A percentile compares a stretch with the other conserved stretches of the same genome.
Conservation (phyloP, 139 green algal genomes). For the Auxenochlorella pyrenoidosa region DNA sequence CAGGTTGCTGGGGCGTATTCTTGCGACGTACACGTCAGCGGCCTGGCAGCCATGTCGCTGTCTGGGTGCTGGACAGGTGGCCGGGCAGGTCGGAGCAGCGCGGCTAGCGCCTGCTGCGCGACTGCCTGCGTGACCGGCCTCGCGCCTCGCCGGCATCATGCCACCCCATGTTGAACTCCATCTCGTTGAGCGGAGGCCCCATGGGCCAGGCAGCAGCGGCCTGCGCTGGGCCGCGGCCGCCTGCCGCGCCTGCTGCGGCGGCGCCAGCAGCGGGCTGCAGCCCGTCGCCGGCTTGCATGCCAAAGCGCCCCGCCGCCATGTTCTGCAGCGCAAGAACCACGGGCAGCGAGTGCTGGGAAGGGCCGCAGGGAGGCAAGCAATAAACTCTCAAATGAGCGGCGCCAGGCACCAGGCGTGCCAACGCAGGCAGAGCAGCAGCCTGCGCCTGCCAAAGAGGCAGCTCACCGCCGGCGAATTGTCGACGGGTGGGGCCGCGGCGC, state of each 20-base stretch:
- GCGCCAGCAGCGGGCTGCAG: background rate
- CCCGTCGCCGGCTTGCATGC: background rate
- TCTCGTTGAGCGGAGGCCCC: background rate
- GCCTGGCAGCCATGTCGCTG: no score
- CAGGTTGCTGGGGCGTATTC: no score
- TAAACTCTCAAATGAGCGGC: no score
- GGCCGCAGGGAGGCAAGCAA: no score
- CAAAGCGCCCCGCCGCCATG: background rate
- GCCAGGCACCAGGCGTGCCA: background rate
- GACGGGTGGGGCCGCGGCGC: background rate
- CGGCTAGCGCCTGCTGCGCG: background rate
- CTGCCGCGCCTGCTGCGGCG: background rate
- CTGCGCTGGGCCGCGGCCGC: background rate
- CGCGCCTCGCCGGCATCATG: background rate
- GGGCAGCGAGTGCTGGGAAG: background rate
- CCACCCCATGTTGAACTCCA: conserved; percentile 13
- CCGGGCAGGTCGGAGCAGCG: background rate
- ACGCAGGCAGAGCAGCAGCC: background rate
- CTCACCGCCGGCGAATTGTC: background rate
- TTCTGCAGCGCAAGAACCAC: background rate
- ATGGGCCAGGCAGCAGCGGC: background rate
- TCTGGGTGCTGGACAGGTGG: no score
- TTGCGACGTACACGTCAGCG: no score
- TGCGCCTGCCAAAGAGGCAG: background rate
- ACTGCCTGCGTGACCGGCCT: background rate